phyloP scores from a whole-genome alignment of 495 filamentous ascomycete genomes.

The Lentithecium fluviatile region DNA sequence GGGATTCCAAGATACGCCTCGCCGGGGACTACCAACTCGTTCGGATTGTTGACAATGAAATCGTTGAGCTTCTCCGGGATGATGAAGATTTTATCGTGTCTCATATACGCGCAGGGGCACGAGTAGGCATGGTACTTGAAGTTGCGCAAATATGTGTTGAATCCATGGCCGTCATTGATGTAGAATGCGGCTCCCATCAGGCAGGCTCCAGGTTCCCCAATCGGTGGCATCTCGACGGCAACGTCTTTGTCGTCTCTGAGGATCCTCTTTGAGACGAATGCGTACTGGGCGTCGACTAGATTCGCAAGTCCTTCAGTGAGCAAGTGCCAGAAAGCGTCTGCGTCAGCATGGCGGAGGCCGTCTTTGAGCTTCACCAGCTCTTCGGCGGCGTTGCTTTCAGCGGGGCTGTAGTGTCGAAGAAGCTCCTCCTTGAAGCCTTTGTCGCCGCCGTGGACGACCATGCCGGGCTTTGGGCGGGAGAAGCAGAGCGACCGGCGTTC shows the following conservation, averaged over 20 bases:
- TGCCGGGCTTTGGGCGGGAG: slow-evolving; percentile 32
- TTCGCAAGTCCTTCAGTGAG: slow-evolving; percentile 66
- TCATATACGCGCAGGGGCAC: slow-evolving; percentile 67
- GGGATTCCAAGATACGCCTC: slow-evolving; percentile 75
- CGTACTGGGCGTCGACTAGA: slow-evolving; percentile 66
- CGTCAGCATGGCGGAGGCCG: slow-evolving; percentile 53
- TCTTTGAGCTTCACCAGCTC: slow-evolving; percentile 62
- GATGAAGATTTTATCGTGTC: slow-evolving; percentile 70
- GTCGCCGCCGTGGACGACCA: slow-evolving; percentile 50
- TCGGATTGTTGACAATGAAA: slow-evolving; percentile 60
- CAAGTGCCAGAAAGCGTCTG: slow-evolving; percentile 65
- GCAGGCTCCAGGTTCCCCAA: slow-evolving; percentile 59
- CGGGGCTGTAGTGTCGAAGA: slow-evolving; percentile 49
- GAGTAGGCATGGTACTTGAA: slow-evolving; percentile 65
- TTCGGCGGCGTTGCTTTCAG: slow-evolving; percentile 64
- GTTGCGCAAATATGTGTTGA: slow-evolving; percentile 55
- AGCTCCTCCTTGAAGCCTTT: slow-evolving; percentile 51
- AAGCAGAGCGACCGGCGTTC: slow-evolving; percentile 37
- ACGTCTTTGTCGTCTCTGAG: slow-evolving; percentile 58
- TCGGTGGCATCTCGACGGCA: slow-evolving; percentile 58
- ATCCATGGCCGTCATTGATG: slow-evolving; percentile 60
- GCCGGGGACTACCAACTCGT: slow-evolving; percentile 58
- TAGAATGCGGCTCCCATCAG: slow-evolving; percentile 69
- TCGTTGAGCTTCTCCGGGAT: slow-evolving; percentile 63
- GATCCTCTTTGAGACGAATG: slow-evolving; percentile 68